Conservation (phyloP, 208 protist species). For the Strigomonas culicis region DNA sequence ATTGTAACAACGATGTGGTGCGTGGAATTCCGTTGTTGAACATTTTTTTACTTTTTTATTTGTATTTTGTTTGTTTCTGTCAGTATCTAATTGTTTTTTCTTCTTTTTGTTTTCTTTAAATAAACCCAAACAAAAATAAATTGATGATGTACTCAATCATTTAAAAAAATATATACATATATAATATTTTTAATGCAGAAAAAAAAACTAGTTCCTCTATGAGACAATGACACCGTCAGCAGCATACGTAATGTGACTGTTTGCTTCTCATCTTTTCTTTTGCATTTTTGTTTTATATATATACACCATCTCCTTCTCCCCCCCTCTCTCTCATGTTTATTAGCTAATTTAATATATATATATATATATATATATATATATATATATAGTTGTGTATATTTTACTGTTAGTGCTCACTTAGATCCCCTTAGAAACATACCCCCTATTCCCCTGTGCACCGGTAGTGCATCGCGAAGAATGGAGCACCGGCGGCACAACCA, state of each 20-base stretch:
- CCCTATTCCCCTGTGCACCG: no score
- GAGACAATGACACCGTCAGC: no score
- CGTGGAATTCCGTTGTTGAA: conserved; percentile 1
- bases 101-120: conserved; percentile 13
- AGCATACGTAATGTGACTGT: conserved; percentile 6
- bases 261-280: conserved; percentile 12
- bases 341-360: not conserved
- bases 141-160: not conserved
- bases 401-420: not conserved
- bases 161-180: not conserved
- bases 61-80: conserved; percentile 10
- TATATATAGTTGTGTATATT: not conserved
- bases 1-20: not conserved
- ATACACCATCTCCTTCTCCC: conserved; percentile 1
- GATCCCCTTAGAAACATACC: no score
- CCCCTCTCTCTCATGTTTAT: not conserved
- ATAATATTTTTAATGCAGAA: conserved; percentile 1
- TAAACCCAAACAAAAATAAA: not conserved
- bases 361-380: conserved; percentile 5
- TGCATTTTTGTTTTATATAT: conserved; percentile 9
- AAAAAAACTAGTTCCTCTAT: no score
- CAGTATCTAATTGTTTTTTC: conserved; percentile 12
- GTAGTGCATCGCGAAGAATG: not conserved
- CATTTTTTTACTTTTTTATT: conserved; percentile 12
- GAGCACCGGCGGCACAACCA: not conserved